Conservation (phyloP, 1,284 basidiomycete species). For the Tilletia caries region DNA sequence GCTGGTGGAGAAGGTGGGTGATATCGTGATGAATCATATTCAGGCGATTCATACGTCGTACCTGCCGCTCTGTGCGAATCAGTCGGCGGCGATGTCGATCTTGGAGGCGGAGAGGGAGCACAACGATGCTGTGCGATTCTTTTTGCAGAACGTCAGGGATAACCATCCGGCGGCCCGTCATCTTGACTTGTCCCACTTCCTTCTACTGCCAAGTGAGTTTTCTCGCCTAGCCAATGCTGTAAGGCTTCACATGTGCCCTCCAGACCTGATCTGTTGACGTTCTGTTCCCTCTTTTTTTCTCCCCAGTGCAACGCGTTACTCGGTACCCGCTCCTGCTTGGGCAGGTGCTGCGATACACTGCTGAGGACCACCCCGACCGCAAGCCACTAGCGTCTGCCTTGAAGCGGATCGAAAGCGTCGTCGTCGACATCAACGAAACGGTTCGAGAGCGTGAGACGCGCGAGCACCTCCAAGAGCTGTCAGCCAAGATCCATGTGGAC, state of each 20-base stretch:
- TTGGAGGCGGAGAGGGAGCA: conserved; percentile 70
- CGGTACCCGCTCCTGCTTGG: conserved; percentile 82
- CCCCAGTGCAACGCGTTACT: conserved; percentile 85
- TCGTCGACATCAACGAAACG: conserved; percentile 79
- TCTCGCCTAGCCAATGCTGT: background rate
- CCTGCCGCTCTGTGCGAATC: conserved; percentile 87
- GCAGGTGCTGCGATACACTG: conserved; percentile 78
- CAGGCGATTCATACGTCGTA: conserved; percentile 70
- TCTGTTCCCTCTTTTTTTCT: background rate
- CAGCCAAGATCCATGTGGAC: conserved; percentile 72
- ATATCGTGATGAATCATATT: conserved; percentile 73
- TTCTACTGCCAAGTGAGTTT: conserved; percentile 78
- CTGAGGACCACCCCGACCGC: conserved; percentile 61
- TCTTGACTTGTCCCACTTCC: conserved; percentile 82
- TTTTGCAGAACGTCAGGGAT: conserved; percentile 72
- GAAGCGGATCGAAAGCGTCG: conserved; percentile 67
- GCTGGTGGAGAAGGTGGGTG: conserved; percentile 82
- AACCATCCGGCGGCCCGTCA: conserved; percentile 72
- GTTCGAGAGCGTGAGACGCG: conserved; percentile 78
- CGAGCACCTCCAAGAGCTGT: conserved; percentile 69
- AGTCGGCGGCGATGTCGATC: conserved; percentile 72
- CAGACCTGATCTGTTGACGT: background rate
- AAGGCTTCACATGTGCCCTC: background rate
- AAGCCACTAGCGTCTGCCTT: conserved; percentile 63
- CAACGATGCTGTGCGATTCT: conserved; percentile 65